phyloP scores from a whole-genome alignment of 1,139 yeast species.

The Hansenula sp. region DNA sequence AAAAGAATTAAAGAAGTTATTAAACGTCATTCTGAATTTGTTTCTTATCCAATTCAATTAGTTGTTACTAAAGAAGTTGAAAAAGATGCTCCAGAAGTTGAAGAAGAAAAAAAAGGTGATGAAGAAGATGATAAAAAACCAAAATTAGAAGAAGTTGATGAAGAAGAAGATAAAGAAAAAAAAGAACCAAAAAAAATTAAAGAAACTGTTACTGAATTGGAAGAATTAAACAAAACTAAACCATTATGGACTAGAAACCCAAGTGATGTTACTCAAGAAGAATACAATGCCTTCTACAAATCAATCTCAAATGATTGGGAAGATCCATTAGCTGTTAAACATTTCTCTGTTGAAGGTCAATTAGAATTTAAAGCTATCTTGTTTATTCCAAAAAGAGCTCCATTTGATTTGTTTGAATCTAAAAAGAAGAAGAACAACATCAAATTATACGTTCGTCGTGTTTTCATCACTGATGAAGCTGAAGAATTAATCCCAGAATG shows the following conservation, averaged over 20 bases:
- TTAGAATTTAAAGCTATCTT: slow-evolving; percentile 98
- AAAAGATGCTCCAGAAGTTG: slow-evolving; percentile 83
- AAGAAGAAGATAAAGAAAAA: slow-evolving; percentile 57
- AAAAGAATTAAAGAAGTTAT: slow-evolving; percentile 99
- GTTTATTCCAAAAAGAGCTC: slow-evolving; percentile 98
- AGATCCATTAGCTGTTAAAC: slow-evolving; percentile 99
- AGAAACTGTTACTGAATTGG: slow-evolving; percentile 81
- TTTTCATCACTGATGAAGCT: slow-evolving; percentile 98
- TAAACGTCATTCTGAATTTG: slow-evolving; percentile 99
- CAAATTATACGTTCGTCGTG: slow-evolving; percentile 99
- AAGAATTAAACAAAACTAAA: slow-evolving; percentile 98
- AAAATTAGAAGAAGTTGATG: slow-evolving; percentile 55
- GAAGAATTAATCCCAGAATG: slow-evolving; percentile 99
- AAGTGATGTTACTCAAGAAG: slow-evolving; percentile 95
- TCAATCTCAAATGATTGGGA: slow-evolving; percentile 99
- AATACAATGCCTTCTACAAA: slow-evolving; percentile 99
- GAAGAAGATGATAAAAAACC: slow-evolving; percentile 42
- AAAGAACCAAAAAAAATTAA: slow-evolving; percentile 69
- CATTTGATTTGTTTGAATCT: slow-evolving; percentile 93
- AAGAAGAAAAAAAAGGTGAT: slow-evolving; percentile 55
- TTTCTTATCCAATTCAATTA: slow-evolving; percentile 97
- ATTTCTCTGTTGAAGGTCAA: slow-evolving; percentile 99
- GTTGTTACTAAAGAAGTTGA: slow-evolving; percentile 98
- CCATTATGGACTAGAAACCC: slow-evolving; percentile 99
- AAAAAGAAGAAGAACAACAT: slow-evolving; percentile 99